Base-by-base conservation (phyloP, 768 basidiomycete genomes). In the Rhodotorula sphaerocarpa region DNA sequence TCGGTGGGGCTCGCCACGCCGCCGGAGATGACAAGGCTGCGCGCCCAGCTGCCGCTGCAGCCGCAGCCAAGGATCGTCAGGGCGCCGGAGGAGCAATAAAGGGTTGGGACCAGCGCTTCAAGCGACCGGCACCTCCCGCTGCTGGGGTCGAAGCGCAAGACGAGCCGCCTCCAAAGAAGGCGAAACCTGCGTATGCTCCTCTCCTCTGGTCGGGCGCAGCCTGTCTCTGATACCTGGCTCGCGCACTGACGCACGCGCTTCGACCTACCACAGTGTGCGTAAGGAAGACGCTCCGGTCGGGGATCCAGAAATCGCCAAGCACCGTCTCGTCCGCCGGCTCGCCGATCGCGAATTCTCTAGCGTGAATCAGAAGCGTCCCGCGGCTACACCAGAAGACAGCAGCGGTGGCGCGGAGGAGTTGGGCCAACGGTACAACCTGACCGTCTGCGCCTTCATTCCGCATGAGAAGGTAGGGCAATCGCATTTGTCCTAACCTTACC, bases 91-190 rank as follows among this genome's bases (percentile, higher is more conserved):
- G 46, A 41, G 42, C 44, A 16, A 44, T 47, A 4, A 58, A 57
- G 53, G 67, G 65, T 3, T 68, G 67, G 67, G 59, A 59, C 44
- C 59, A 63, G 52, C 42, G 67, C 34, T 68, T 68, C 52, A 54
- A 39, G 52, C 57, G 61, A 44, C 51, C 53, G 48, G 42, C 23
- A 25, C 28, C 42, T 54, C 23, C 11, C 31, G 45, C 50, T 31
- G 31, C 3, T 12, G 28, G 3, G 36, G 36, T 9, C 23, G 25
- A 12, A 30, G 34, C 10, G 18, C 50, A 39, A 5, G 4, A 2
- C 31, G 31, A 31, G 25, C 18, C 30, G 9, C 30, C 30, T 27
- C 47, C 25, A 9, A 39, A 39, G 39, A 39, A 39, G 39, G 39
- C n/a, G n/a, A n/a, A n/a, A n/a, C n/a, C n/a, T n/a, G n/a, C n/a